Conservation (phyloP, 345 rosid species). For the Arabidopsis suecica region DNA sequence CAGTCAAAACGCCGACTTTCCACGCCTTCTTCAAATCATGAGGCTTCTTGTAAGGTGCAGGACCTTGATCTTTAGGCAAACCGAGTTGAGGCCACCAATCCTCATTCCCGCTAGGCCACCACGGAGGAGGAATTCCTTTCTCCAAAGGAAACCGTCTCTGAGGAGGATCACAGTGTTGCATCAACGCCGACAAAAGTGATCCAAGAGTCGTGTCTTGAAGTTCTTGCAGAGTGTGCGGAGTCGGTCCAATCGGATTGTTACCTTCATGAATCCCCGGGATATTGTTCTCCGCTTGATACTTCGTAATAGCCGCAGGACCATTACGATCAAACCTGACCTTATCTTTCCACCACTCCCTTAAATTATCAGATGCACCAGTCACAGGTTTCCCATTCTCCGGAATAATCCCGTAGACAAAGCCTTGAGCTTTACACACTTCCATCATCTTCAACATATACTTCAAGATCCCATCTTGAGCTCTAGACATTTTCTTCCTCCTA, state of each 20-base stretch:
- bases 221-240: constrained; percentile 76
- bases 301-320: constrained; percentile 91
- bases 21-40: constrained; percentile 98
- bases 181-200: constrained; percentile 87
- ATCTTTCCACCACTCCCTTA: constrained; percentile 99
- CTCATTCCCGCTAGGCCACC: constrained; percentile 97
- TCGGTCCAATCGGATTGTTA: constrained; percentile 59
- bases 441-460: constrained; percentile 97
- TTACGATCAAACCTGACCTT: constrained; percentile 96
- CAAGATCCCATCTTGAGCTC: constrained; percentile 98
- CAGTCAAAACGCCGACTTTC: constrained; percentile 97
- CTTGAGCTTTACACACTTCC: constrained; percentile 97
- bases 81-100: constrained; percentile 95
- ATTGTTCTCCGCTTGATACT: constrained; percentile 79
- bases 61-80: constrained; percentile 70
- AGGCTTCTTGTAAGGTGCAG: constrained; percentile 93
- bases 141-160: constrained; percentile 92
- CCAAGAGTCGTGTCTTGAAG: constrained; percentile 98
- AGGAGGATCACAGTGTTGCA: constrained; percentile 99
- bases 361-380: constrained; percentile 91
- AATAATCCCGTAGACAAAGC: constrained; percentile 94
- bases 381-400: constrained; percentile 98
- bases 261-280: constrained; percentile 61
- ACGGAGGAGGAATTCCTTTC: constrained; percentile 88
- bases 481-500: constrained; percentile 96